Evolutionary conservation across 2,329 filamentous ascomycete genomes (phyloP).

Genomic region (Aspergillus sp.): DNA sequence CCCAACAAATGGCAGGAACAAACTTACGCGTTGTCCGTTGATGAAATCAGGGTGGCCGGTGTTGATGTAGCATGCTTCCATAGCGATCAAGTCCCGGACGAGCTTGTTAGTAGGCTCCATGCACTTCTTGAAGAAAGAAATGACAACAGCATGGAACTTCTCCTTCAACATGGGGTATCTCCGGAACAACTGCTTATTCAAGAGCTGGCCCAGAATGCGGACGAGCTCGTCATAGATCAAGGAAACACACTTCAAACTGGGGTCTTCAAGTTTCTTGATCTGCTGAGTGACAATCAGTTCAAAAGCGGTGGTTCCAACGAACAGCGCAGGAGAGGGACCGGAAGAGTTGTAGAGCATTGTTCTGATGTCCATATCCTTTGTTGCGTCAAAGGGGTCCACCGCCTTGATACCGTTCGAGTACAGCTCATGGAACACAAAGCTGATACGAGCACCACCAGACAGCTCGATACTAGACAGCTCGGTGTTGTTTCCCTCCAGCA

Average conservation of each 20-base stretch:
- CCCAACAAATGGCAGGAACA: background rate
- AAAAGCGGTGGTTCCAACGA: slow-evolving; percentile 97
- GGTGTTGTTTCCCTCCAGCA: slow-evolving; percentile 93
- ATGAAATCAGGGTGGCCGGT: slow-evolving; percentile 97
- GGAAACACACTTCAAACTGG: slow-evolving; percentile 94
- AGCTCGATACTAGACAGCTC: slow-evolving; percentile 92
- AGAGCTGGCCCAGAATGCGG: slow-evolving; percentile 84
- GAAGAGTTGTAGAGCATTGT: slow-evolving; percentile 98
- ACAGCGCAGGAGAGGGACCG: slow-evolving; percentile 92
- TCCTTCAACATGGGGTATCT: slow-evolving; percentile 94
- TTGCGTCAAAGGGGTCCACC: slow-evolving; percentile 92
- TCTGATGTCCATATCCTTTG: slow-evolving; percentile 96
- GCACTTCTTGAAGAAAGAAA: slow-evolving; percentile 93
- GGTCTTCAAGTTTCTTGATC: slow-evolving; percentile 93
- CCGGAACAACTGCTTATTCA: slow-evolving; percentile 84
- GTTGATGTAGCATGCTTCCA: slow-evolving; percentile 98
- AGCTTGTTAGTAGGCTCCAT: slow-evolving; percentile 99
- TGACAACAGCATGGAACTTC: slow-evolving; percentile 90
- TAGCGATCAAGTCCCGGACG: slow-evolving; percentile 83
- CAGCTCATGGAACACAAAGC: slow-evolving; percentile 97
- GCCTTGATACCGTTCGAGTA: slow-evolving; percentile 98
- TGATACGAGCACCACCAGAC: slow-evolving; percentile 95
- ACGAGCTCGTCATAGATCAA: slow-evolving; percentile 97
- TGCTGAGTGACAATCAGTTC: slow-evolving; percentile 98
- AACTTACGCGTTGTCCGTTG: slow-evolving; percentile 77